A percentile compares a stretch with the other conserved stretches of the same genome.
These are phyloP conservation scores for Colletotrichum phormii DNA, from an alignment of 2,329 filamentous ascomycete genomes.

Conservation along the genomic window DNA sequence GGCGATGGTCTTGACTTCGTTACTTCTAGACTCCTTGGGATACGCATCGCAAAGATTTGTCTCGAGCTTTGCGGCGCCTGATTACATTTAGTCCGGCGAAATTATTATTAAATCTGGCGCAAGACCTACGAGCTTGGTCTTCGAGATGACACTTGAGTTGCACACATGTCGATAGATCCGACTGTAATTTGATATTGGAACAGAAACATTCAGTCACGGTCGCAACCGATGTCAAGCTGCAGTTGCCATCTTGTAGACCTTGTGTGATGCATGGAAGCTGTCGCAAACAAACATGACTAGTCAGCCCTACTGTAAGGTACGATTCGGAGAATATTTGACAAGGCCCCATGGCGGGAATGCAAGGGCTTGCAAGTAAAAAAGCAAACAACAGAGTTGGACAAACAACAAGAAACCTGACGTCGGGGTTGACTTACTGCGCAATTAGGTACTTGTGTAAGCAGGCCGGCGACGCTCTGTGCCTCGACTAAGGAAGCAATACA, in stretches of 20 bases:
- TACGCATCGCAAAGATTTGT: conserved; percentile 37
- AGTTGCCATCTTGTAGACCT: conserved; percentile 25
- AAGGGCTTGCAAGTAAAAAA: neutral
- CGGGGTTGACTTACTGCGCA: conserved; percentile 26
- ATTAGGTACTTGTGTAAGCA: conserved; percentile 17
- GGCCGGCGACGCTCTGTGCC: conserved; percentile 13
- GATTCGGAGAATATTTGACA: neutral
- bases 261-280: conserved; percentile 31
- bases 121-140: conserved; percentile 33
- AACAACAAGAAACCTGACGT: neutral
- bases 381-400: neutral
- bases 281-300: neutral
- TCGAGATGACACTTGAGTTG: conserved; percentile 36
- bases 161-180: conserved; percentile 36
- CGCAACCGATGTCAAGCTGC: conserved; percentile 30
- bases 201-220: conserved; percentile 37
- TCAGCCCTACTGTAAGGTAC: conserved; percentile 19
- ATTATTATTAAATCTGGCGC: no score
- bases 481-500: neutral
- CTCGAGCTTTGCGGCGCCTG: conserved; percentile 12
- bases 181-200: conserved; percentile 31
- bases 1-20: conserved; percentile 42
- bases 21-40: conserved; percentile 37
- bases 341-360: neutral
- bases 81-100: no score